These are phyloP conservation scores for Globisporangium cylindrosporum DNA, from an alignment of 352 stramenopile genomes.

Conservation along the genomic window DNA sequence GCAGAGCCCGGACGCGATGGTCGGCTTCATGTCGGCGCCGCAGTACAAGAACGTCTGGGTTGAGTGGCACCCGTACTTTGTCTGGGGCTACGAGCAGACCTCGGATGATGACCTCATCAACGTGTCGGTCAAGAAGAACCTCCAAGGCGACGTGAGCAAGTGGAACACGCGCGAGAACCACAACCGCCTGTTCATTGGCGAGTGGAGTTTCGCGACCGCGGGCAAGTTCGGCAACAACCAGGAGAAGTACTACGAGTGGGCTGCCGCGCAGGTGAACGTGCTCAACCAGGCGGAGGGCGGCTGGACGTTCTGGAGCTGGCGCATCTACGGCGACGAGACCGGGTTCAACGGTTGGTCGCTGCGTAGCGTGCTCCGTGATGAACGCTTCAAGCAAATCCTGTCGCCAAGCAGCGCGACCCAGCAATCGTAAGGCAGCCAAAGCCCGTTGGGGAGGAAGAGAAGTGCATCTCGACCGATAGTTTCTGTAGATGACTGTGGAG, in stretches of 20 bases:
- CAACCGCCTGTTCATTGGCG: conserved; percentile 46
- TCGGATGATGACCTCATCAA: conserved; percentile 49
- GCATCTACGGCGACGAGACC: conserved; percentile 59
- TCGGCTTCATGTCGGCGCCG: conserved; percentile 46
- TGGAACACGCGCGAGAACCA: conserved; percentile 39
- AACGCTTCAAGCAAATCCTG: conserved; percentile 18
- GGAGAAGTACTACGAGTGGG: conserved; percentile 49
- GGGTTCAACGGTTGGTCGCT: conserved; percentile 65
- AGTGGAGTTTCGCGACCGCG: conserved; percentile 45
- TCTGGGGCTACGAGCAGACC: conserved; percentile 72
- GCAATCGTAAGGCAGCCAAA: neutral
- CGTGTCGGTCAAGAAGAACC: conserved; percentile 37
- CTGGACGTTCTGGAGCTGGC: conserved; percentile 79
- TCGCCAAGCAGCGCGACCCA: conserved; percentile 1
- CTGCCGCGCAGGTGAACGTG: conserved; percentile 42
- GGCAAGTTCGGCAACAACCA: conserved; percentile 51
- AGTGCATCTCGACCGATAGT: neutral
- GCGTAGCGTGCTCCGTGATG: conserved; percentile 50
- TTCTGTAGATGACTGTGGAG: neutral
- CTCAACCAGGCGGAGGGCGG: conserved; percentile 50
- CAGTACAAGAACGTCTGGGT: conserved; percentile 77
- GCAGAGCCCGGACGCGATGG: conserved; percentile 44
- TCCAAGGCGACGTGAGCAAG: conserved; percentile 31
- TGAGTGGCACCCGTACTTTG: conserved; percentile 83
- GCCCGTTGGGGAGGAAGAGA: neutral